These are phyloP conservation scores for Chytriomyces sp. DNA, from an alignment of 192 early-diverging fungal species.

Conservation along the genomic window DNA sequence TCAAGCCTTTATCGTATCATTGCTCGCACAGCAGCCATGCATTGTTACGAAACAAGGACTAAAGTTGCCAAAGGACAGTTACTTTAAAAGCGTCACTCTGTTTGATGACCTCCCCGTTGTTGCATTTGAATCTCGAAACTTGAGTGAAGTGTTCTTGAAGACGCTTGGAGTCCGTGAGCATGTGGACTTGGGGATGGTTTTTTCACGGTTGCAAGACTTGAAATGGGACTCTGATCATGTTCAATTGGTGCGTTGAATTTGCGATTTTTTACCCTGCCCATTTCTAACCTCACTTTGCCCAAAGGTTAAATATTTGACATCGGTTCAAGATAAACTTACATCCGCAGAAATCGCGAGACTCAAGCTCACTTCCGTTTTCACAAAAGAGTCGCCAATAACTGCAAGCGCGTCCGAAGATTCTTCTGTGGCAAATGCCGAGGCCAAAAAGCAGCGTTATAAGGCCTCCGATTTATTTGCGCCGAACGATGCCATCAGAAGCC, in stretches of 20 bases:
- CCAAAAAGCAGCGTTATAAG: conserved; percentile 52
- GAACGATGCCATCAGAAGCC: conserved; percentile 54
- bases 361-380: conserved; percentile 70
- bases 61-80: conserved; percentile 68
- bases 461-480: conserved; percentile 75
- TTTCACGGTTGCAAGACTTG: conserved; percentile 76
- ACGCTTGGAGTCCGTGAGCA: conserved; percentile 83
- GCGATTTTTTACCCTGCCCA: conserved; percentile 2
- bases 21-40: conserved; percentile 52
- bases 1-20: conserved; percentile 39
- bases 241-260: conserved; percentile 54
- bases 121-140: conserved; percentile 54
- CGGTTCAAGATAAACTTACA: conserved; percentile 68
- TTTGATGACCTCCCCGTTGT: conserved; percentile 85
- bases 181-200: conserved; percentile 83
- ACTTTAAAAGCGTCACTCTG: conserved; percentile 78
- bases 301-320: conserved; percentile 72
- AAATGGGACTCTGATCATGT: conserved; percentile 78
- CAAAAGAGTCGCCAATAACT: conserved; percentile 37
- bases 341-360: conserved; percentile 65
- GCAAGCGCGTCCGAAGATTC: conserved; percentile 26
- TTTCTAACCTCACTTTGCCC: conserved; percentile 35
- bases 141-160: conserved; percentile 65
- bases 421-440: not conserved
- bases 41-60: conserved; percentile 76